Evolutionary conservation across 179 eudicot species (phyloP).

Genomic region (Heliamphora pulchella): DNA sequence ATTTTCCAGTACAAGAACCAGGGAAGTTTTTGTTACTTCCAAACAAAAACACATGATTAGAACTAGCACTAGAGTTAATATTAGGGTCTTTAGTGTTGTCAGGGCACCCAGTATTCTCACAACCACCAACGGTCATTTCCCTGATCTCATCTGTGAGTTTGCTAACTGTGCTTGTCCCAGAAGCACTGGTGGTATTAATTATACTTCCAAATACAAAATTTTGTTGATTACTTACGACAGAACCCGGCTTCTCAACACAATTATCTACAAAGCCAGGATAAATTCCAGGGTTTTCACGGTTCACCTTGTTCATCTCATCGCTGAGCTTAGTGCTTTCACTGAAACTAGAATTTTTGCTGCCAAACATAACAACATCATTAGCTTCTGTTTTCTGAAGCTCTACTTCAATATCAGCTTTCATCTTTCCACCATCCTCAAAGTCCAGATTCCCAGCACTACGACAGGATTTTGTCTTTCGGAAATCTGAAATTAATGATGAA

Average conservation of each 20-base stretch:
- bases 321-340: conserved; percentile 12
- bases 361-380: conserved; percentile 26
- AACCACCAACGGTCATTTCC: conserved; percentile 42
- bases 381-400: conserved; percentile 16
- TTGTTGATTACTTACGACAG: conserved; percentile 12
- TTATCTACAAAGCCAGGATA: conserved; percentile 15
- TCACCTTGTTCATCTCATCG: conserved; percentile 19
- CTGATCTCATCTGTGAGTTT: conserved; percentile 50
- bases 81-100: conserved; percentile 10
- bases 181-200: conserved; percentile 11
- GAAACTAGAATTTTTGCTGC: conserved; percentile 11
- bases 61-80: conserved; percentile 13
- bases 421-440: conserved; percentile 14
- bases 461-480: background rate
- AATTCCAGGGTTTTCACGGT: conserved; percentile 14
- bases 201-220: conserved; percentile 18
- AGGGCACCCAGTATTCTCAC: conserved; percentile 22
- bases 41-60: conserved; percentile 34
- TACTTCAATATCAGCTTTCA: conserved; percentile 10
- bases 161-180: conserved; percentile 19
- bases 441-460: background rate
- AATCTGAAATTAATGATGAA: conserved; percentile 13
- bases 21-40: conserved; percentile 27
- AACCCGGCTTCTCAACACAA: conserved; percentile 14
- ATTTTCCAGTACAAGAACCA: conserved; percentile 19